These are phyloP conservation scores for Verticillium dahliae DNA, from an alignment of 2,329 filamentous ascomycete species.

Conservation along the genomic window DNA sequence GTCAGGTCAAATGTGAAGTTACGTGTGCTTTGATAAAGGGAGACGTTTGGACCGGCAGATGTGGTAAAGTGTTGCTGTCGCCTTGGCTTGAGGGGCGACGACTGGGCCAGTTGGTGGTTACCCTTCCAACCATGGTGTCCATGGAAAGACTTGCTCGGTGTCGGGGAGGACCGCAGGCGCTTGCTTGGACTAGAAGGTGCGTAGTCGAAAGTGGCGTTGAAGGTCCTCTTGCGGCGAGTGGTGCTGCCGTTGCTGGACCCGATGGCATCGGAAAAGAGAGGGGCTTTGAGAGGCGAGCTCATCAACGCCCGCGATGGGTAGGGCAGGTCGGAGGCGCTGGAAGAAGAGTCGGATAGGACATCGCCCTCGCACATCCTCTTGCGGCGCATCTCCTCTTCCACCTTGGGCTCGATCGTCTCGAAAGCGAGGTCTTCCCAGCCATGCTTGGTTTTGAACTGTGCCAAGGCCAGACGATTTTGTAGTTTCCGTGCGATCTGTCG, in stretches of 20 bases:
- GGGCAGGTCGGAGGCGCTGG: conserved; percentile 70
- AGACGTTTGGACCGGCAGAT: conserved; percentile 63
- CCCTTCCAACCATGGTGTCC: conserved; percentile 62
- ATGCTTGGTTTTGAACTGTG: conserved; percentile 95
- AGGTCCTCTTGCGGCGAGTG: conserved; percentile 59
- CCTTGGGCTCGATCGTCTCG: conserved; percentile 76
- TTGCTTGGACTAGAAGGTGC: conserved; percentile 53
- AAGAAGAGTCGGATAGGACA: conserved; percentile 79
- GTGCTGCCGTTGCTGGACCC: conserved; percentile 63
- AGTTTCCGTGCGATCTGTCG: conserved; percentile 82
- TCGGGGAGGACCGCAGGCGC: conserved; percentile 62
- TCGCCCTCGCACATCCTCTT: conserved; percentile 66
- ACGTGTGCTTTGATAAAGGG: conserved; percentile 69
- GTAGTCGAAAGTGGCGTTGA: conserved; percentile 52
- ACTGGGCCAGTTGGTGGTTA: conserved; percentile 70
- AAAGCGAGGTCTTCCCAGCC: conserved; percentile 88
- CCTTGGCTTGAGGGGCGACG: conserved; percentile 75
- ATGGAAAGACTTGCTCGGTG: conserved; percentile 39
- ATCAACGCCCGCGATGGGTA: conserved; percentile 64
- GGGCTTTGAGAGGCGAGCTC: conserved; percentile 77
- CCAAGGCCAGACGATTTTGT: conserved; percentile 88
- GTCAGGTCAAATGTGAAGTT: conserved; percentile 59
- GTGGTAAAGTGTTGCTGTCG: conserved; percentile 71
- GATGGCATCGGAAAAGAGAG: conserved; percentile 79
- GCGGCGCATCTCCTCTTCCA: conserved; percentile 72